Evolutionary conservation across 2,329 filamentous ascomycete genomes (phyloP), one percentile per base, ranked within the genome.

Genomic region (Cladosporium sp.): DNA sequence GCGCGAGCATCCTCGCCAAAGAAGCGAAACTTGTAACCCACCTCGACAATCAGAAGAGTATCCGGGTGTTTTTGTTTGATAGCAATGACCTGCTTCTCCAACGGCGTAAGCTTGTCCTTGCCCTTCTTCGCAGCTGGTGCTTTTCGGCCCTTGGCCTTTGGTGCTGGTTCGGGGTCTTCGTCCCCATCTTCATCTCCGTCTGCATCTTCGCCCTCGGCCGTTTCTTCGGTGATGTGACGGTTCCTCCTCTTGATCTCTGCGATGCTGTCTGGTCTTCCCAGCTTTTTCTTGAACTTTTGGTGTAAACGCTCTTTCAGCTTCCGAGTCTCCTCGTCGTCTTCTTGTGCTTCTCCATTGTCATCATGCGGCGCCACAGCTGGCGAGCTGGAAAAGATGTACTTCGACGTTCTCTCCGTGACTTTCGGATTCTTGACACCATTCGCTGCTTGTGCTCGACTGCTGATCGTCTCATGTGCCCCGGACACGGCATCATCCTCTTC

Each of bases 21-120:
- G 72, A 98, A 95, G 29, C 87, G 84, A 70, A 95, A 98, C 67
- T 98, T 98, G 72, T 98, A 98, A 43, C 93, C 93, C 7, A 97
- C 93, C 67, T 98, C 92, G 46, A 97, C 84, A 11, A 97, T 86
- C 48, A 98, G 76, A 16, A 98, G 62, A 0, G 92, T 93, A 64
- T 97, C 93, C 72, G 89, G 78, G 65, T 97, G 84, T 59, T 92
- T 88, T 53, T 83, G 79, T 72, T 98, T 98, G 68, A 98, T 95
- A 15, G 95, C 91, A 5, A 98, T 77, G 51, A 95, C 86, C 62
- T 97, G 93, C 35, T 86, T 80, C 67, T 97, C 91, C 83, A 98
- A 86, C 0, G 93, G 93, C 0, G 93, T 98, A 53, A 98, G 78
- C 66, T 96, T 96, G 49, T 78, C 84, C n/a, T 69, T 79, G 54